These are phyloP conservation scores for Ophiosphaerella narmari DNA, from an alignment of 2,329 filamentous ascomycete species.

Conservation along the genomic window DNA sequence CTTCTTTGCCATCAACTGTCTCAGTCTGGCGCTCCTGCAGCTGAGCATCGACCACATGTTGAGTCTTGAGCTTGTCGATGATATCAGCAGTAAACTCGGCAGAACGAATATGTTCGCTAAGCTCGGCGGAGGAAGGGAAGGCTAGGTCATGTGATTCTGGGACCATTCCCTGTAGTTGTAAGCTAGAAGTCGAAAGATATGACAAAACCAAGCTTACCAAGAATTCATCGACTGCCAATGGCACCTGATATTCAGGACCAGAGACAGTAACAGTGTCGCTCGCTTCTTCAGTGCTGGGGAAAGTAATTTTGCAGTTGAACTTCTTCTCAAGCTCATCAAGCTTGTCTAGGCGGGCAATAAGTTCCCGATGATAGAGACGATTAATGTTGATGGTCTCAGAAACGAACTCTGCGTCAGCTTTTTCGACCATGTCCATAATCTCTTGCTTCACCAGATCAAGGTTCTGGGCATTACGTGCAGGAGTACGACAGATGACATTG, in stretches of 20 bases:
- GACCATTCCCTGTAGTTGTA: constrained; percentile 77
- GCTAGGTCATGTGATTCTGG: constrained; percentile 93
- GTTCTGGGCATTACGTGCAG: constrained; percentile 94
- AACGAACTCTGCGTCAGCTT: constrained; percentile 95
- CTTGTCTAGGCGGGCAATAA: constrained; percentile 83
- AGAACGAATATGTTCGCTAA: constrained; percentile 82
- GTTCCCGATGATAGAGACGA: constrained; percentile 90
- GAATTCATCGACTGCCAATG: constrained; percentile 93
- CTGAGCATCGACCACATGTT: constrained; percentile 88
- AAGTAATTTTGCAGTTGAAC: constrained; percentile 99
- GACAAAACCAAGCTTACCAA: constrained; percentile 58
- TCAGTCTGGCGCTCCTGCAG: constrained; percentile 60
- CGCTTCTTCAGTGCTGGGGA: constrained; percentile 95
- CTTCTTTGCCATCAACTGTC: constrained; percentile 47
- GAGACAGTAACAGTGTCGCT: constrained; percentile 96
- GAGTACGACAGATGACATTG: constrained; percentile 97
- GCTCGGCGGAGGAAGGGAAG: constrained; percentile 73
- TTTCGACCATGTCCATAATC: constrained; percentile 99
- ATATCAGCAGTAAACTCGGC: constrained; percentile 80
- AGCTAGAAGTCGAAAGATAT: constrained; percentile 21
- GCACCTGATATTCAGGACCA: constrained; percentile 97
- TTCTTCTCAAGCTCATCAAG: constrained; percentile 97
- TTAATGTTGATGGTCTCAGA: constrained; percentile 93
- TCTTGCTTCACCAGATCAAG: constrained; percentile 97
- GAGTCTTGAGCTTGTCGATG: constrained; percentile 80